Evolutionary conservation across 2,329 filamentous ascomycete species (phyloP), one percentile per base, ranked within the genome.

Genomic region (Alternaria conjuncta): DNA sequence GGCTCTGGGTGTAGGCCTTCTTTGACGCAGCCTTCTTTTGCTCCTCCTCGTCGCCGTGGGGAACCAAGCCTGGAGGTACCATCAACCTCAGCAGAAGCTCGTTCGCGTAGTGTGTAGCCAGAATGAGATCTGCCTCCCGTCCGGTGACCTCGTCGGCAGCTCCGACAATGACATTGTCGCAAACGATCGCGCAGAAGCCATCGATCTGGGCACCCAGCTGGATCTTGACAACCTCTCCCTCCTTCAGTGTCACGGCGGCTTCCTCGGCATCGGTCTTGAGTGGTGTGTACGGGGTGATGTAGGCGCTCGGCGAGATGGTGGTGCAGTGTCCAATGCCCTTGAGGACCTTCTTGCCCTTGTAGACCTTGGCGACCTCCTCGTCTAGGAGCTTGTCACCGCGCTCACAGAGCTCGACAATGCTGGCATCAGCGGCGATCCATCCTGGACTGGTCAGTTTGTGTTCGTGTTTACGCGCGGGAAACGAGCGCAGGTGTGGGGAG

Each of bases 121-220:
- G 86, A 63, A 97, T 83, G 65, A 99, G 87, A 80, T 99, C 94
- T 70, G 95, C 96, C 71, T 90, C 84, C 66, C 93, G 90, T 73
- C 92, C 93, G 60, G 89, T 88, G 72, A 96, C 83, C 72, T 87
- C 86, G 70, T 88, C 89, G 61, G 87, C 86, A 75, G 86, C 85
- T 51, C 86, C 85, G 26, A 96, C 90, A 63, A 97, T 82, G 71
- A 98, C 86, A 64, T 93, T 97, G 83, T 97, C 92, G 84, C 96
- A 97, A 74, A 97, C 92, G 79, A 99, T 97, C 72, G 95, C 92
- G 74, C 93, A 94, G 78, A 98, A 97, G 58, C 96, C 96, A 84
- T 98, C 93, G 69, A 99, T 97, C 85, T 99, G 96, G 56, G 96
- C 96, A 78, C 96, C 96, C n/a, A 99, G 89, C 84, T 99, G 96